These are phyloP conservation scores for Erythrophleum ivorense DNA, from an alignment of 331 rosid species.

Conservation along the genomic window DNA sequence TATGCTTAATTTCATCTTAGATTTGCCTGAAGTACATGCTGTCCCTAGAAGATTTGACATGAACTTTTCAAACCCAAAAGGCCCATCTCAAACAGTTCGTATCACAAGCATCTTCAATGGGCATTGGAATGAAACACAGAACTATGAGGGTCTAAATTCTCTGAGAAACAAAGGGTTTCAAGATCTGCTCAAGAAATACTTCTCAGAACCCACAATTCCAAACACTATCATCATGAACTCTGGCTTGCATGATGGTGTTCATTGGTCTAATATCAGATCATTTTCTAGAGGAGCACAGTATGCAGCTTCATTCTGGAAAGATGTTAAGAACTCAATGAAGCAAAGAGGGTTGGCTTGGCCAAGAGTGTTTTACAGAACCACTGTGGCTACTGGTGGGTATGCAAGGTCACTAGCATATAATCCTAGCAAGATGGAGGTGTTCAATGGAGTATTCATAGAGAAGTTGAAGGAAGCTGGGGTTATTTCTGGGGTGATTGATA, in stretches of 20 bases:
- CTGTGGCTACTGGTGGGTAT: conserved; percentile 90
- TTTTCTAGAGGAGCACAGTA: conserved; percentile 75
- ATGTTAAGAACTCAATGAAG: conserved; percentile 59
- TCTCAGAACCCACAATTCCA: conserved; percentile 71
- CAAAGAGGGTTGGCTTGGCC: conserved; percentile 72
- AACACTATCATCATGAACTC: conserved; percentile 90
- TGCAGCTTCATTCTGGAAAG: conserved; percentile 88
- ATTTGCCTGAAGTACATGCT: conserved; percentile 65
- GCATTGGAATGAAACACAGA: conserved; percentile 91
- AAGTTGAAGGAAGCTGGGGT: conserved; percentile 71
- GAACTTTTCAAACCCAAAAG: conserved; percentile 80
- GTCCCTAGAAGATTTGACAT: conserved; percentile 87
- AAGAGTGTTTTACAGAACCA: conserved; percentile 72
- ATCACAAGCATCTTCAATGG: conserved; percentile 97
- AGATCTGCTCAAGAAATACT: conserved; percentile 62
- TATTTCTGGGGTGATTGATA: conserved; percentile 74
- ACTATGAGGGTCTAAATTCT: conserved; percentile 86
- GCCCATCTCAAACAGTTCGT: conserved; percentile 73
- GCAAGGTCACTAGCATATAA: conserved; percentile 83
- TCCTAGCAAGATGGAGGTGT: conserved; percentile 92
- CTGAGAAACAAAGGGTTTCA: conserved; percentile 74
- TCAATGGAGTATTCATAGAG: conserved; percentile 78
- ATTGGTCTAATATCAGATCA: conserved; percentile 70
- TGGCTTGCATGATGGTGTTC: conserved; percentile 89
- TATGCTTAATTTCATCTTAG: conserved; percentile 77